Evolutionary conservation across 208 protist genomes (phyloP), one percentile per base, ranked within the genome.

Genomic region (Trypanosomatidae sp.): DNA sequence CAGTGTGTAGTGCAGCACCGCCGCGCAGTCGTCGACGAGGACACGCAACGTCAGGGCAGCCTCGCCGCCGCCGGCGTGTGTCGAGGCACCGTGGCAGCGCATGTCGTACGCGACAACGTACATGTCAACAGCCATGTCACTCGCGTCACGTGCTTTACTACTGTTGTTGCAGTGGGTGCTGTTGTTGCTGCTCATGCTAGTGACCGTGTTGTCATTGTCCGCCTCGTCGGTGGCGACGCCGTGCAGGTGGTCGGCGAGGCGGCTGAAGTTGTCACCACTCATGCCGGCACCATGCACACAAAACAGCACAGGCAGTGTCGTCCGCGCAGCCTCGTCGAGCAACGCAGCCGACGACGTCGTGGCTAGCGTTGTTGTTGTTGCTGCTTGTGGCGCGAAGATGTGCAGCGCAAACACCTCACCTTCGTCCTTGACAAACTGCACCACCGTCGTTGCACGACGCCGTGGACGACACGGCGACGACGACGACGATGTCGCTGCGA

Each of bases 261-360:
- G 37, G 11, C 65, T 68, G 50, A 83, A 96, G 52, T 53, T 75
- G 16, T 84, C 72, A 21, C 64, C 61, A 53, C 73, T 77, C 69
- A 92, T 84, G 11, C 89, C 89, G 6, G 81, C 89, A 15, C 89
- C 89, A 57, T 96, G 89, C 16, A 94, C 62, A 51, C 83, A 92
- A 10, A 96, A 66, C 0, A 96, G 52, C n/a, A 89, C 67, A 4
- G 43, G 26, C 23, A 56, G 8, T 39, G 25, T 5, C 23, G 48
- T 53, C 33, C 37, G 33, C n/a, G 26, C 47, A 37, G 11, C 30
- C n/a, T 35, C 30, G 11, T 11, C 11, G n/a, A 35, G 11, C 11
- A 35, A 35, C n/a, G n/a, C 30, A 35, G 30, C 30, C n/a, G 11
- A 15, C 30, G n/a, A 35, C n/a, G 11, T 35, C n/a, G 30, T 35